These are phyloP conservation scores for Leccinum aurantiacum DNA, from an alignment of 768 basidiomycete species.

Conservation along the genomic window DNA sequence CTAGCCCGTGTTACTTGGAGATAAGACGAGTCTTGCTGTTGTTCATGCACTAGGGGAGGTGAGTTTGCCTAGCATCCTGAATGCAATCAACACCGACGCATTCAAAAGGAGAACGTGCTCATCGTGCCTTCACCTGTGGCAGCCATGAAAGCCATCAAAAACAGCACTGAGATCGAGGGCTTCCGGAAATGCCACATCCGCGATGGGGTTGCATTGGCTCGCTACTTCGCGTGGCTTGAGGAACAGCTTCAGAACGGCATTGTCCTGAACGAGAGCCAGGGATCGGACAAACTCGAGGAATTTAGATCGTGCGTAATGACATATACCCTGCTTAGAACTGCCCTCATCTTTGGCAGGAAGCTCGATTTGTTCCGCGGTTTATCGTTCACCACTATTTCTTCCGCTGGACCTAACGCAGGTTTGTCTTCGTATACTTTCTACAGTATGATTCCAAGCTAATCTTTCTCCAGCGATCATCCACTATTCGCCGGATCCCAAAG, in stretches of 20 bases:
- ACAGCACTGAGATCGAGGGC: constrained; percentile 78
- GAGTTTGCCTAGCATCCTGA: constrained; percentile 6
- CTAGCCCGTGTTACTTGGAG: constrained; percentile 76
- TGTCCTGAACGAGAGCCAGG: constrained; percentile 75
- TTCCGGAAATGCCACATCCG: constrained; percentile 88
- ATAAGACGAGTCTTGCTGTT: constrained; percentile 78
- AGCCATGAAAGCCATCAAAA: constrained; percentile 81
- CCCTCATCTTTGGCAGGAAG: constrained; percentile 47
- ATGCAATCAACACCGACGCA: not conserved
- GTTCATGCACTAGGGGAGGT: constrained; percentile 77
- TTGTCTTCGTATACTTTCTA: constrained; percentile 18
- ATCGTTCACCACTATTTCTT: constrained; percentile 91
- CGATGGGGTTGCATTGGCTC: constrained; percentile 82
- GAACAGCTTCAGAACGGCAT: constrained; percentile 66
- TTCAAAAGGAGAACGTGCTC: constrained; percentile 52
- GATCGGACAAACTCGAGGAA: constrained; percentile 72
- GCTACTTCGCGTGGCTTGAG: constrained; percentile 96
- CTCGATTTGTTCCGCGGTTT: constrained; percentile 79
- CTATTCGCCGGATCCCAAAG: constrained; percentile 75
- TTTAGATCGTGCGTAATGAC: constrained; percentile 69
- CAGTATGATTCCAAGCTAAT: not conserved
- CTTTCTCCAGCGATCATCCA: constrained; percentile 78
- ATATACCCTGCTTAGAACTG: not conserved
- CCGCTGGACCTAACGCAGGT: constrained; percentile 91
- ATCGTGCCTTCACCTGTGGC: constrained; percentile 72